These are phyloP conservation scores for Coemansia umbellata DNA, from an alignment of 192 early-diverging fungal genomes.

Conservation along the genomic window DNA sequence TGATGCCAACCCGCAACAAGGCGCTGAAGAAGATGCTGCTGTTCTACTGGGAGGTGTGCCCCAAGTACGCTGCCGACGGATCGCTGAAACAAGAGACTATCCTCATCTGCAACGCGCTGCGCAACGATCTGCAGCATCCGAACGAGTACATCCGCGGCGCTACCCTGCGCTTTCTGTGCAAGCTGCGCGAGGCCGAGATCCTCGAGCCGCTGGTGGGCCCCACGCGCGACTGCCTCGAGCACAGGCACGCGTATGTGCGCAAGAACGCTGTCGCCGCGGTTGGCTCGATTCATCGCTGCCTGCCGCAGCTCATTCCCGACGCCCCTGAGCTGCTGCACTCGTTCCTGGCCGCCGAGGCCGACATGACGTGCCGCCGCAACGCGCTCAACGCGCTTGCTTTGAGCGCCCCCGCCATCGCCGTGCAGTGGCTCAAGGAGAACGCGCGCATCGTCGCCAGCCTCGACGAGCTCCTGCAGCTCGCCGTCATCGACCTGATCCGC, in stretches of 20 bases:
- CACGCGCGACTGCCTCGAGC: conserved; percentile 84
- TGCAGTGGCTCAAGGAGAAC: conserved; percentile 77
- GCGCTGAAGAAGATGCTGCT: conserved; percentile 93
- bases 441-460: conserved; percentile 70
- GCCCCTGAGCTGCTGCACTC: conserved; percentile 83
- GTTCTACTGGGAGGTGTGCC: conserved; percentile 97
- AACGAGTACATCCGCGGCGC: conserved; percentile 97
- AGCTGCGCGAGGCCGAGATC: conserved; percentile 90
- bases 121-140: conserved; percentile 96
- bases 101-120: conserved; percentile 90
- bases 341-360: conserved; percentile 73
- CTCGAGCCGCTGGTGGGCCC: conserved; percentile 92
- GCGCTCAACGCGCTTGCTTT: conserved; percentile 91
- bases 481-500: conserved; percentile 91
- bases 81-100: conserved; percentile 94
- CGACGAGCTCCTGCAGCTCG: conserved; percentile 92
- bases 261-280: conserved; percentile 97
- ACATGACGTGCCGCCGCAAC: conserved; percentile 89
- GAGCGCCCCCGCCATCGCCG: conserved; percentile 70
- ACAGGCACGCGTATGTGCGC: conserved; percentile 95
- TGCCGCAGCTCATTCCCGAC: conserved; percentile 93
- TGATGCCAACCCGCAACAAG: conserved; percentile 95
- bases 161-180: conserved; percentile 92
- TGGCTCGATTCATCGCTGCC: conserved; percentile 80
- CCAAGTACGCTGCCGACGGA: conserved; percentile 86